These are phyloP conservation scores for Starmerella stigmatis DNA, from an alignment of 805 yeast genomes.

Conservation along the genomic window DNA sequence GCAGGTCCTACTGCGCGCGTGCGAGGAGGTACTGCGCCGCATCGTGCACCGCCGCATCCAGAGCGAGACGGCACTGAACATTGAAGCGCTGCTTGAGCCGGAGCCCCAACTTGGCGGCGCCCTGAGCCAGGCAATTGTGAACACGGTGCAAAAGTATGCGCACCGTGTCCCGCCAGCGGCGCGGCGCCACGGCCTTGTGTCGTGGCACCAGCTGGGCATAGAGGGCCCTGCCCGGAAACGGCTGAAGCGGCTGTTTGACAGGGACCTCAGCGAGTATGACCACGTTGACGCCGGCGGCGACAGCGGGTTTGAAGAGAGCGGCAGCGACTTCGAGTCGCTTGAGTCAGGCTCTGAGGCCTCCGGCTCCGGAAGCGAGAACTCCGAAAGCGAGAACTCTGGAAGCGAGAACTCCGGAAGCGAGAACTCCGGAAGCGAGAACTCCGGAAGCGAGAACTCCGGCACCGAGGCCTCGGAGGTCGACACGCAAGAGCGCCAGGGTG, in stretches of 20 bases:
- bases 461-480: too few relatives aligned
- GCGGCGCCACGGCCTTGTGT: neutral
- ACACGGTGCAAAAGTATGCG: constrained; percentile 9
- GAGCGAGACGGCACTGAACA: constrained; percentile 1
- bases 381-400: too few relatives aligned
- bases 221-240: constrained; percentile 14
- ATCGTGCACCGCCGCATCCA: constrained; percentile 22
- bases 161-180: neutral
- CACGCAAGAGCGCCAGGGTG: too few relatives aligned
- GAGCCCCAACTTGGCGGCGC: constrained; percentile 18
- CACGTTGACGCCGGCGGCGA: neutral
- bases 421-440: too few relatives aligned
- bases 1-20: constrained; percentile 21
- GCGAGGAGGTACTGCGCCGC: constrained; percentile 22
- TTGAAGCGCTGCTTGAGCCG: constrained; percentile 21
- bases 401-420: too few relatives aligned
- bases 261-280: neutral
- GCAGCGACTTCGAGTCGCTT: neutral
- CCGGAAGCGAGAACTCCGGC: too few relatives aligned
- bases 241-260: constrained; percentile 16
- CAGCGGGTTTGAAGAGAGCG: neutral
- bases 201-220: constrained; percentile 16
- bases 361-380: too few relatives aligned
- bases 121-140: constrained; percentile 5
- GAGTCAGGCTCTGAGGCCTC: too few relatives aligned